Percentiles rank a stretch among this genome's conserved stretches.
phyloP scores from a whole-genome alignment of 345 rosid species.

The Sisymbrium irio region DNA sequence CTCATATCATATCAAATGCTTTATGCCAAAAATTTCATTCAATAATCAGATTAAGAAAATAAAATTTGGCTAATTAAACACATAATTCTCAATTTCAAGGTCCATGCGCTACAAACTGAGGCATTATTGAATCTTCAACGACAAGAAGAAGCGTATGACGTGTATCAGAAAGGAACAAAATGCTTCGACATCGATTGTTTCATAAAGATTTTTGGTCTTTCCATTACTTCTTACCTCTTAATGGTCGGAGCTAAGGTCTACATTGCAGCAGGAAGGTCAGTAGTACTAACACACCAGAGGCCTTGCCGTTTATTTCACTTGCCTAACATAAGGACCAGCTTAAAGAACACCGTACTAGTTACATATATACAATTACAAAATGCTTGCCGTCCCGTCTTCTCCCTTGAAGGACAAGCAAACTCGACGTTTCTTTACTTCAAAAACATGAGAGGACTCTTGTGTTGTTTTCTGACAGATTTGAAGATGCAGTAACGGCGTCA shows the following conservation, averaged over 20 bases:
- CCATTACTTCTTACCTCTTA: constrained; percentile 40
- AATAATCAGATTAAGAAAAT: no score
- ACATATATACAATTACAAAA: background rate
- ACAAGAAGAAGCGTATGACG: constrained; percentile 55
- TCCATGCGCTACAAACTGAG: constrained; percentile 58
- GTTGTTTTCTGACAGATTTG: constrained; percentile 50
- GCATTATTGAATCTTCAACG: constrained; percentile 55
- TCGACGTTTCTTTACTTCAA: no score
- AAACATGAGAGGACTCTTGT: no score
- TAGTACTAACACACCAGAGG: background rate
- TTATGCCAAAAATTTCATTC: no score
- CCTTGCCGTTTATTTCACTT: background rate
- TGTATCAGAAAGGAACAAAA: constrained; percentile 45
- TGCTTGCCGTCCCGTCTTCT: background rate
- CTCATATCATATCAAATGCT: background rate
- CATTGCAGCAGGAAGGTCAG: constrained; percentile 71
- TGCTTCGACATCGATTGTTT: constrained; percentile 40
- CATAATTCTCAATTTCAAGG: constrained; percentile 31
- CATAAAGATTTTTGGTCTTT: constrained; percentile 48
- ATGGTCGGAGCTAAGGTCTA: constrained; percentile 53
- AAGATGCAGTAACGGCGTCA: constrained; percentile 65
- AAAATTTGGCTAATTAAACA: background rate
- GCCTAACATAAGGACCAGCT: no score
- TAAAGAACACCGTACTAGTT: no score
- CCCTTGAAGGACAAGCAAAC: no score